Conservation (phyloP, 2,329 filamentous ascomycete species). For the Pseudocercospora fijiensis region DNA sequence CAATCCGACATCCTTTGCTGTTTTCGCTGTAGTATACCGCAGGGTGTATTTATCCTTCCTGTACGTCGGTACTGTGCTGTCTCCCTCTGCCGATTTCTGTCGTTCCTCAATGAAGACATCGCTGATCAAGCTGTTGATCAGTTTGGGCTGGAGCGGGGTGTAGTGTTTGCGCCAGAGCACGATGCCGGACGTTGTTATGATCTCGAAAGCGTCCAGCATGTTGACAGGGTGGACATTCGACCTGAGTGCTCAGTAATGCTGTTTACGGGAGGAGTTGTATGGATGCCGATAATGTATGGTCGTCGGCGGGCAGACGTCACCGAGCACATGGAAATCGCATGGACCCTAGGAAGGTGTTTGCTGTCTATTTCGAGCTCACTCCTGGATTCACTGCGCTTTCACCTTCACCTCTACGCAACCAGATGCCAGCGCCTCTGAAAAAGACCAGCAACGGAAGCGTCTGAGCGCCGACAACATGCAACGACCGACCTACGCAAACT, state of each 20-base stretch:
- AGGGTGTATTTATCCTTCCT: constrained; percentile 90
- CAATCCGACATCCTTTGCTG: constrained; percentile 82
- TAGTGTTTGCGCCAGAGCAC: constrained; percentile 94
- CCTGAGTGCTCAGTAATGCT: neutral
- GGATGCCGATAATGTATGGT: neutral
- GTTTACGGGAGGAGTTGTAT: neutral
- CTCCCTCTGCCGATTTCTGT: constrained; percentile 57
- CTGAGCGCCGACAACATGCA: constrained; percentile 65
- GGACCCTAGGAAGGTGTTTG: neutral
- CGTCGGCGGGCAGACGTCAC: neutral
- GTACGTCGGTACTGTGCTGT: constrained; percentile 65
- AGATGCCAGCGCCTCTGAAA: neutral
- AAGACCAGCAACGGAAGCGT: neutral
- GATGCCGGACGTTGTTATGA: constrained; percentile 91
- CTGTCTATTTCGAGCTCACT: neutral
- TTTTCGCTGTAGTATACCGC: constrained; percentile 71
- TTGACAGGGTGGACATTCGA: constrained; percentile 19
- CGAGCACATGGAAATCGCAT: neutral
- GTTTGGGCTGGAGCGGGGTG: constrained; percentile 71
- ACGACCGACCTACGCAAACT: constrained; percentile 75
- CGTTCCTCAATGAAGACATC: constrained; percentile 98
- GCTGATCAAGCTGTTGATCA: constrained; percentile 92
- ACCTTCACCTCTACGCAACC: neutral
- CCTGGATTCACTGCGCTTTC: neutral
- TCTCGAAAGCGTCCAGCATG: constrained; percentile 97